A percentile compares a stretch with the other conserved stretches of the same genome.
phyloP scores from a whole-genome alignment of 208 protist genomes.

The Trypanosoma vivax region DNA sequence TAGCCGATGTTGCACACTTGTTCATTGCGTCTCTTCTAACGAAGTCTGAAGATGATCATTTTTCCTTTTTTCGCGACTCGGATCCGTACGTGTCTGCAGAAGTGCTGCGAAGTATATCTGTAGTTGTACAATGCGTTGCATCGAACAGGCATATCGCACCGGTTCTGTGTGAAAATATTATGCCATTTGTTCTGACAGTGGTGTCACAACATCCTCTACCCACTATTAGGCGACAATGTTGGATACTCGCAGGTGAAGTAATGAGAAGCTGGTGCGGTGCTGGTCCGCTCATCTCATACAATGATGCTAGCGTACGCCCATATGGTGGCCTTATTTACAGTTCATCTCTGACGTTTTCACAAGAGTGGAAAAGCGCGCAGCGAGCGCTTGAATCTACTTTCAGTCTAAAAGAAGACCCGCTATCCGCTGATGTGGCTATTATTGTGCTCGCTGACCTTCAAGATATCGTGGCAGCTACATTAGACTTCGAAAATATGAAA shows the following conservation, averaged over 20 bases:
- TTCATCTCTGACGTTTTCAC: slow-evolving; percentile 27
- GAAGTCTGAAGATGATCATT: slow-evolving; percentile 46
- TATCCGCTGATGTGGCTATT: slow-evolving; percentile 30
- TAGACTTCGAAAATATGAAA: slow-evolving; percentile 33
- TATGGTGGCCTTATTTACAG: slow-evolving; percentile 7
- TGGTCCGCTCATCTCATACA: slow-evolving; percentile 25
- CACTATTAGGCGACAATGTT: slow-evolving; percentile 24
- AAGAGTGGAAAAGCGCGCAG: slow-evolving; percentile 33
- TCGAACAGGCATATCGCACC: slow-evolving; percentile 18
- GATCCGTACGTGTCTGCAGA: slow-evolving; percentile 63
- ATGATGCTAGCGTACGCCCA: background rate
- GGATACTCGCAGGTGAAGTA: slow-evolving; percentile 31
- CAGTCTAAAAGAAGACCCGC: slow-evolving; percentile 26
- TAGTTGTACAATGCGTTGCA: slow-evolving; percentile 22
- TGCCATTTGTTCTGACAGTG: slow-evolving; percentile 29
- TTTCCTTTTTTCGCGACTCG: slow-evolving; percentile 50
- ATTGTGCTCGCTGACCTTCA: slow-evolving; percentile 40
- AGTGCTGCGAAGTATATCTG: slow-evolving; percentile 28
- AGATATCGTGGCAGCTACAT: slow-evolving; percentile 42
- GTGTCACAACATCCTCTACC: slow-evolving; percentile 22
- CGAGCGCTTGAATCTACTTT: slow-evolving; percentile 33
- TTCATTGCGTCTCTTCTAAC: slow-evolving; percentile 52
- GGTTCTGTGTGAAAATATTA: slow-evolving; percentile 16
- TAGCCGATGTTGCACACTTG: slow-evolving; percentile 31
- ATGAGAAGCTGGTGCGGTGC: slow-evolving; percentile 53